Base-by-base conservation (phyloP, 2,329 filamentous ascomycete genomes). In the Trichoderma aggressivum region DNA sequence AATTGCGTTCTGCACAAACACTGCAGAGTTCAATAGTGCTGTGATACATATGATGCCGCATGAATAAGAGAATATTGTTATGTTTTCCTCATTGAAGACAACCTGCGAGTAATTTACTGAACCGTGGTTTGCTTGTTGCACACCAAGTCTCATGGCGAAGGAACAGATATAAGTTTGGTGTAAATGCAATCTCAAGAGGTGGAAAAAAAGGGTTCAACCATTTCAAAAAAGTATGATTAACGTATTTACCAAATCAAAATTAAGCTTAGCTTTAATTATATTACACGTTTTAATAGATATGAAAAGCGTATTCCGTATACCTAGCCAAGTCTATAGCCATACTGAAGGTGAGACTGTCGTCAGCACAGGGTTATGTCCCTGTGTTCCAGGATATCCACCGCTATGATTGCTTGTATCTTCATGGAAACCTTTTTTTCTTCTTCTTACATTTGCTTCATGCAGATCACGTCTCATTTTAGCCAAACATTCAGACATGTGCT, bases 381-480 rank as follows among this genome's bases (percentile, higher is more conserved):
- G 47, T 24, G 21, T 12, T 53, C 21, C 21, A 53, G 47, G 1
- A 53, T 24, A 24, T 24, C 1, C 3, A 53, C 47, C 47, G 3
- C 24, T 53, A 53, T 53, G 5, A 53, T 53, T 24, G n/a, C 0
- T 53, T 24, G 11, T 0, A 1, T 14, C 21, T 53, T 24, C 47
- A 24, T 53, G 47, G 0, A 21, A 50, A 53, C 21, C 1, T 5
- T 14, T 53, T 24, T 24, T 6, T 21, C 1, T 5, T 14, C 24
- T 24, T 24, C 3, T 21, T 3, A 53, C 0, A 50, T 0, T 24
- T 50, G n/a, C 0, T 24, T 24, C 0, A 21, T 14, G n/a, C n/a
- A 53, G 5, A 53, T 7, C 21, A 53, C 2, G 24, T 5, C 11
- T 24, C 11, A 53, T 53, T 1, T 24, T 11, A 53, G n/a, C n/a